Conservation (phyloP, 805 yeast genomes). For the Naumovozyma dairenensis region DNA sequence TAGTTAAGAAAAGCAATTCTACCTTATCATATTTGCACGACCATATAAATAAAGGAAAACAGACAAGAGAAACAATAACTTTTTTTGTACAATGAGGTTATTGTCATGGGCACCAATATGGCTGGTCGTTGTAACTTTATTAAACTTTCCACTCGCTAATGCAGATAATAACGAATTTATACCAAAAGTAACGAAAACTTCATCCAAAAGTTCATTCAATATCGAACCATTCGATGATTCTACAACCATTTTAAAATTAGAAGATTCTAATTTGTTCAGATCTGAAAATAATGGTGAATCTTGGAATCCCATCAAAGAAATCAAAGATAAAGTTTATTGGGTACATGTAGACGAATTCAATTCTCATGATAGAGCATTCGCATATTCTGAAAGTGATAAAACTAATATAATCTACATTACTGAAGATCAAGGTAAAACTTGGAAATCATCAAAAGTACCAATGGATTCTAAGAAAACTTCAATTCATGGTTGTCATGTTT, state of each 20-base stretch:
- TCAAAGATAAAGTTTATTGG: constrained; percentile 2
- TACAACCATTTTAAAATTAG: constrained; percentile 31
- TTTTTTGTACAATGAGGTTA: neutral
- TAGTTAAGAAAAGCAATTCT: too few relatives aligned
- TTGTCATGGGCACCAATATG: neutral
- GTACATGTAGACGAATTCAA: constrained; percentile 10
- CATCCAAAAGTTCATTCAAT: constrained; percentile 1
- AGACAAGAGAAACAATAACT: neutral
- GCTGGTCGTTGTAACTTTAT: neutral
- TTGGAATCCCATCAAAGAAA: constrained; percentile 29
- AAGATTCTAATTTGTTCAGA: constrained; percentile 22
- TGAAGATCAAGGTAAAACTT: constrained; percentile 22
- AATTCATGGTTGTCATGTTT: constrained; percentile 6
- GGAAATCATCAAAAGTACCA: constrained; percentile 11
- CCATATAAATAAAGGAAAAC: too few relatives aligned
- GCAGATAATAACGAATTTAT: constrained; percentile 8
- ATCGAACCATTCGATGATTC: constrained; percentile 42
- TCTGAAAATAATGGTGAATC: constrained; percentile 43
- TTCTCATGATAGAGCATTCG: constrained; percentile 17
- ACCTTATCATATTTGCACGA: too few relatives aligned
- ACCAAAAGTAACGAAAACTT: constrained; percentile 13
- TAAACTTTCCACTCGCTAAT: neutral
- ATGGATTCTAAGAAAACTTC: neutral
- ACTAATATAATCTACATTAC: constrained; percentile 13
- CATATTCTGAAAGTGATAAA: neutral